phyloP scores from a whole-genome alignment of 768 basidiomycete genomes.

The Naganishia antarctica region DNA sequence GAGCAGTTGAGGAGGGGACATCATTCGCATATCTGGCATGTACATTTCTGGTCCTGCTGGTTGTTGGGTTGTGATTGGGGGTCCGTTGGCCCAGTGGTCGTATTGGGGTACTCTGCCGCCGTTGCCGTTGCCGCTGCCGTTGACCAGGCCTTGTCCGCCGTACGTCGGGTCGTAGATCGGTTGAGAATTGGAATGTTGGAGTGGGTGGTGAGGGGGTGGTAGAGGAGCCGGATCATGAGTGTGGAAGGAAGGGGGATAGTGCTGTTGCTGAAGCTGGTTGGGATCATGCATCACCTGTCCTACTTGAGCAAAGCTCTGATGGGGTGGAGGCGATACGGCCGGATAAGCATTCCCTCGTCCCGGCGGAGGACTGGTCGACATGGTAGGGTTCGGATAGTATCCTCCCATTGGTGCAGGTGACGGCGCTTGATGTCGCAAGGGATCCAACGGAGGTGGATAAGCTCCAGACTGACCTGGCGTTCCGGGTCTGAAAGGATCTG shows the following conservation, averaged over 20 bases:
- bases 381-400: background rate
- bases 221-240: background rate
- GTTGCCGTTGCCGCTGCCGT: too few species aligned
- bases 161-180: constrained; percentile 8
- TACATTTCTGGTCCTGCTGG: constrained; percentile 24
- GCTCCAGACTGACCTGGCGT: background rate
- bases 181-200: constrained; percentile 4
- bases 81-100: constrained; percentile 16
- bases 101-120: constrained; percentile 3
- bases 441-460: background rate
- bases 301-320: background rate
- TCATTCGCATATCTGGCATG: constrained; percentile 24
- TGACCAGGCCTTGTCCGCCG: background rate
- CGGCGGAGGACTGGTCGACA: constrained; percentile 1
- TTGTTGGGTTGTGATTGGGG: constrained; percentile 17
- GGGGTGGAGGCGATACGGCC: background rate
- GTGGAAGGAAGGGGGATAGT: background rate
- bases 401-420: constrained; percentile 2
- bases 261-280: background rate
- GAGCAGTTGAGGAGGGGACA: constrained; percentile 25
- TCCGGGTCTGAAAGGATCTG: background rate
- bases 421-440: background rate
- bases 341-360: background rate
- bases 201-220: background rate
- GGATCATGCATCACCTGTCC: constrained; percentile 8